Conservation (phyloP, 192 early-diverging fungal species). For the Linnemannia schmuckeri region DNA sequence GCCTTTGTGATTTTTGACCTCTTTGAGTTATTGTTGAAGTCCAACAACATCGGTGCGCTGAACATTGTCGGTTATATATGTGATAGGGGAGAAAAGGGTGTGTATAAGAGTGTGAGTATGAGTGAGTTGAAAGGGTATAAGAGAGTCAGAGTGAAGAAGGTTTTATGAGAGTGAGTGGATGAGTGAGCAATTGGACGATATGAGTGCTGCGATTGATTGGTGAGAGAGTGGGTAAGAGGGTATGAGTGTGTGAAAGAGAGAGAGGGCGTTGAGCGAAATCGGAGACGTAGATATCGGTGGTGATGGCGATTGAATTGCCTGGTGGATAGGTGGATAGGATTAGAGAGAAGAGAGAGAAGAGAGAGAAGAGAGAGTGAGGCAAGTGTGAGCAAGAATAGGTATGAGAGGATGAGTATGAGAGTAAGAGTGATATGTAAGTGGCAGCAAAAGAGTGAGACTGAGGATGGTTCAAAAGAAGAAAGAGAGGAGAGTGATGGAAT, state of each 20-base stretch:
- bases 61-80: constrained; percentile 26
- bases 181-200: background rate
- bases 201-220: background rate
- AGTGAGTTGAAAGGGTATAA: background rate
- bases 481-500: background rate
- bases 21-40: constrained; percentile 51
- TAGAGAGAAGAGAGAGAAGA: background rate
- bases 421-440: background rate
- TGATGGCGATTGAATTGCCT: background rate
- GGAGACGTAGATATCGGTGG: no score
- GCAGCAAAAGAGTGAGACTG: background rate
- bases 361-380: background rate
- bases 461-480: background rate
- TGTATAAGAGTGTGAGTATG: no score
- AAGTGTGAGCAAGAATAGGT: background rate
- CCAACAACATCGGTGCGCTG: constrained; percentile 50
- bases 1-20: constrained; percentile 59
- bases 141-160: background rate
- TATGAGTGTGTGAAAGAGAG: background rate
- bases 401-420: background rate
- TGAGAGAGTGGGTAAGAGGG: background rate
- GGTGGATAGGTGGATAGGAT: background rate
- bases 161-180: background rate
- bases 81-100: background rate
- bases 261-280: no score